Evolutionary conservation across 768 basidiomycete species (phyloP), one percentile per base, ranked within the genome.

Genomic region (Mrakia blollopis): DNA sequence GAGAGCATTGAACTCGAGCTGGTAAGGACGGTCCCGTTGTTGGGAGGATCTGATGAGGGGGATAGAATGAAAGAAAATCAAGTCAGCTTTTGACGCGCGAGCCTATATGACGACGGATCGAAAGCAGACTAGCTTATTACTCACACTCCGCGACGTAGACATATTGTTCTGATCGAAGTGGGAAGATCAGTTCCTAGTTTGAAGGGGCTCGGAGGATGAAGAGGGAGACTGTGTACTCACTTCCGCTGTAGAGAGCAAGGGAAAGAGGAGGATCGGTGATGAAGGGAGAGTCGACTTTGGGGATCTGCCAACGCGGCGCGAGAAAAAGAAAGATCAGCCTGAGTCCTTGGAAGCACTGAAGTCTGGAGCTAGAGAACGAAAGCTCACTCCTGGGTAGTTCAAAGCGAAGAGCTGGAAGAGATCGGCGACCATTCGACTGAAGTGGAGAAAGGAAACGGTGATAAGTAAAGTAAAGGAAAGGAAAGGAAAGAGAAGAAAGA

Each of bases 361-460:
- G 21, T 10, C 30, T 8, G 3, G 47, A 23, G 28, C 8, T 50
- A 30, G 52, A 8, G 7, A 8, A 32, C 3, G 41, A 32, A 54
- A 47, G 11, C 70, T 28, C 28, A 72, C 69, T 6, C 32, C 30
- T 13, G 32, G 30, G 61, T 41, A 63, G 57, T 39, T 73, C 13
- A 28, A 3, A 41, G 41, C 72, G 28, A 63, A 25, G 44, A 63
- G 60, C 60, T 73, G 72, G 72, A 73, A 73, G 41, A 73, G 72
- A 60, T 73, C 72, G 57, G 72, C 72, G 61, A 73, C 72, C 72
- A 73, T 73, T 5, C 72, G 72, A 4, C 72, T 73, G 61, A 2
- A 37, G 28, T 1, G 50, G 13, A 32, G 32, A 18, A 37, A 30
- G 16, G 32, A 63, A 14, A 25, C 8, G 16, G 47, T 11, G 39